Conservation (phyloP, 176 grass and related monocot species). For the Carex littledalei region DNA sequence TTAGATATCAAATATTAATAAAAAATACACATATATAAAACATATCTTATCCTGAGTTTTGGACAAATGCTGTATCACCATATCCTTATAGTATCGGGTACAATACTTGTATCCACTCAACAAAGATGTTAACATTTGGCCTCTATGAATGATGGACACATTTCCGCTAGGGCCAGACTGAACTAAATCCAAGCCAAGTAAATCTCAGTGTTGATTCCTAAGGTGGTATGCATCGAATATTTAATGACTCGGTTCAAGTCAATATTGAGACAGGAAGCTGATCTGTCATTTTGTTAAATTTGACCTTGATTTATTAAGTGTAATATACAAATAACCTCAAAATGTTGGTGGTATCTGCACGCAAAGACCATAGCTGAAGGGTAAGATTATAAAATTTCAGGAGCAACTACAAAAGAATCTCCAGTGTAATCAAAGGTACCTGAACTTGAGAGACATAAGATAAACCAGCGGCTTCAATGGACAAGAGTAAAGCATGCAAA, state of each 20-base stretch:
- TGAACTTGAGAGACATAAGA: constrained; percentile 93
- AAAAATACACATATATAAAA: no score
- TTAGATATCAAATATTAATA: no score
- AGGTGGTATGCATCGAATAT: neutral
- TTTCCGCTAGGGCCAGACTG: neutral
- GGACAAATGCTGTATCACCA: no score
- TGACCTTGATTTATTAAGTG: neutral
- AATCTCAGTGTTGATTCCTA: neutral
- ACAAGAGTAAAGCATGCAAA: constrained; percentile 95
- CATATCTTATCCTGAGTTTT: no score
- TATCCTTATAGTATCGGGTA: no score
- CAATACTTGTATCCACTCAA: no score
- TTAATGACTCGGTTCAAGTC: neutral
- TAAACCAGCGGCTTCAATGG: constrained; percentile 96
- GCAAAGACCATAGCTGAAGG: no score
- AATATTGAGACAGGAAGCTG: neutral
- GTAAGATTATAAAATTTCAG: no score
- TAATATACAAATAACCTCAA: constrained; percentile 3
- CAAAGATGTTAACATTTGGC: neutral
- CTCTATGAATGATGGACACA: neutral
- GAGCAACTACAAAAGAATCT: no score
- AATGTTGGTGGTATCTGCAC: neutral
- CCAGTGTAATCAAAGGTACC: constrained; percentile 33
- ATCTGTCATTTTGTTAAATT: neutral
- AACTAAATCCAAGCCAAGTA: neutral